Percentiles rank a stretch among this genome's conserved stretches.
These are phyloP conservation scores for Sequoia sempervirens DNA, from an alignment of 75 land plant genomes.

Conservation along the genomic window DNA sequence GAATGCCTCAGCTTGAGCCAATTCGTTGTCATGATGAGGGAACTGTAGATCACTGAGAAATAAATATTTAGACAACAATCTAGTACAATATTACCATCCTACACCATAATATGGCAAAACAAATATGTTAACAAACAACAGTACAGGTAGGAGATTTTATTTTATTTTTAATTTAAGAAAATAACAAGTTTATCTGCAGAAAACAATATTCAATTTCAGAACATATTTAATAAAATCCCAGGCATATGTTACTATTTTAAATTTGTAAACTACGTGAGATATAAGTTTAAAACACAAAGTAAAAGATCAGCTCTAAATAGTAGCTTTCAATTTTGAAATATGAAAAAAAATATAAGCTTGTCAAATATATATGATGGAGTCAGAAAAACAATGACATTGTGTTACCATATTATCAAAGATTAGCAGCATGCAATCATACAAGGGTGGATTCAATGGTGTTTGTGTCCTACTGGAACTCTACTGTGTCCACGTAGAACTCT, in stretches of 20 bases:
- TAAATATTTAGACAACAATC: neutral
- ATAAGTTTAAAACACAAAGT: neutral
- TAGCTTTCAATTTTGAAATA: neutral
- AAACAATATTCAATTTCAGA: neutral
- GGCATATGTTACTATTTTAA: neutral
- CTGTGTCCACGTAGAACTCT: too few relatives aligned
- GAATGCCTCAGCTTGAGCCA: conserved; percentile 55
- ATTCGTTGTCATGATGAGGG: conserved; percentile 53
- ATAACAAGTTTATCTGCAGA: neutral
- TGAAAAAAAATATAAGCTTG: neutral
- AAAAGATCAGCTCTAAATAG: neutral
- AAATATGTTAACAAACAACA: neutral
- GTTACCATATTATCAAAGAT: too few relatives aligned
- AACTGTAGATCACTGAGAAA: conserved; percentile 40
- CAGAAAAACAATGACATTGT: too few relatives aligned
- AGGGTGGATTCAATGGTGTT: too few relatives aligned
- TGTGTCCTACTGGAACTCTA: too few relatives aligned
- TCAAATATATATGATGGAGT: neutral
- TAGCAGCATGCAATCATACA: too few relatives aligned
- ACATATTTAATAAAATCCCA: neutral
- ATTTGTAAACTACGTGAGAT: too few relatives aligned
- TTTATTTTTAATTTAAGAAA: too few relatives aligned
- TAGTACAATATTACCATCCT: neutral
- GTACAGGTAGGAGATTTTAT: neutral
- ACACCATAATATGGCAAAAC: neutral